These are phyloP conservation scores for Cicer yamashitae DNA, from an alignment of 306 rosid species.

Conservation along the genomic window DNA sequence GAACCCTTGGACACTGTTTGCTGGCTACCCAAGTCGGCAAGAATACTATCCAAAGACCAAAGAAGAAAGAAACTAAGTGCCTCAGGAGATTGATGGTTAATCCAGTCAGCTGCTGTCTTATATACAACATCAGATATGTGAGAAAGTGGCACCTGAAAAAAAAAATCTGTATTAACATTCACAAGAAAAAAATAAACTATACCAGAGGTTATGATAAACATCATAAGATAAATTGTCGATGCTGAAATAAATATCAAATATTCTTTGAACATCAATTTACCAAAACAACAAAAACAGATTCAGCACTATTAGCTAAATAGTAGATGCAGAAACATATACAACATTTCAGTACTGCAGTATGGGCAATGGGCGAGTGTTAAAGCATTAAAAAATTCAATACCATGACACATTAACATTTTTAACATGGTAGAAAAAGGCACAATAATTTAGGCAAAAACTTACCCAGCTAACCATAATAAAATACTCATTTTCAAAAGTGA, in stretches of 20 bases:
- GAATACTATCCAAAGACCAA: conserved; percentile 78
- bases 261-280: conserved; percentile 30
- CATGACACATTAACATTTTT: conserved; percentile 12
- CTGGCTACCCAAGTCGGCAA: conserved; percentile 74
- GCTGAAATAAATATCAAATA: conserved; percentile 5
- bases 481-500: too few species aligned
- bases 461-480: too few species aligned
- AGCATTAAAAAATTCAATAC: conserved; percentile 2
- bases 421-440: conserved; percentile 6
- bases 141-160: conserved; percentile 70
- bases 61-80: conserved; percentile 67
- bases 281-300: not conserved
- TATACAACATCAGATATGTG: conserved; percentile 75
- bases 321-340: conserved; percentile 3
- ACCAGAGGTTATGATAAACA: conserved; percentile 16
- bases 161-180: conserved; percentile 17
- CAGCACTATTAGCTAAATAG: not conserved
- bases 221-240: conserved; percentile 16
- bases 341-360: not conserved
- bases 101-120: conserved; percentile 82
- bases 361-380: not conserved
- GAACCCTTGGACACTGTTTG: conserved; percentile 68
- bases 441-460: too few species aligned
- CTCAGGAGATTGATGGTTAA: conserved; percentile 63
- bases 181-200: conserved; percentile 24